Evolutionary conservation across 2,329 filamentous ascomycete genomes (phyloP).

Genomic region (Aspergillus novoparasiticus): DNA sequence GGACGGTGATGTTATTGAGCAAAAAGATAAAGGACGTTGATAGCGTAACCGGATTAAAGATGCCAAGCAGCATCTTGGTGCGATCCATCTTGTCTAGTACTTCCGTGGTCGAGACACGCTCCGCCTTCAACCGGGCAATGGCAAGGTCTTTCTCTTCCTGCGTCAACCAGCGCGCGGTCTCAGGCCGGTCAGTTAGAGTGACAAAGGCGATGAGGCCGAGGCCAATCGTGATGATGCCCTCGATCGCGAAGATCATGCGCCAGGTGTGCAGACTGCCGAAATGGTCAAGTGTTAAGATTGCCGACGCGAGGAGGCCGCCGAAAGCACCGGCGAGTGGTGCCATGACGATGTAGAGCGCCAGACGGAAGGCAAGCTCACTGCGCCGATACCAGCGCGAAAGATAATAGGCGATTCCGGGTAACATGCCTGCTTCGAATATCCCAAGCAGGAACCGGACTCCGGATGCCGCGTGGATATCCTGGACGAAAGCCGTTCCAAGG

Average conservation of each 20-base stretch:
- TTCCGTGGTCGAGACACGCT: constrained; percentile 64
- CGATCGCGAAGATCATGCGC: constrained; percentile 74
- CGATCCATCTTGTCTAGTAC: constrained; percentile 66
- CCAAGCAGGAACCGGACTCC: constrained; percentile 69
- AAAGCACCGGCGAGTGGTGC: constrained; percentile 71
- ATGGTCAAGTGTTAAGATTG: constrained; percentile 62
- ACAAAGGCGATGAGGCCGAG: constrained; percentile 63
- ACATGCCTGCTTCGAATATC: constrained; percentile 71
- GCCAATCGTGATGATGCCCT: constrained; percentile 65
- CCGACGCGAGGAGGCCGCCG: constrained; percentile 65
- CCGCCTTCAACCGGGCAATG: constrained; percentile 68
- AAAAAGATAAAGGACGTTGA: constrained; percentile 62
- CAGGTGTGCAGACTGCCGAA: constrained; percentile 62
- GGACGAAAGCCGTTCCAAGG: constrained; percentile 66
- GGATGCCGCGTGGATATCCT: constrained; percentile 54
- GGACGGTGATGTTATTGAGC: constrained; percentile 70
- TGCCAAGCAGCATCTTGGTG: constrained; percentile 62
- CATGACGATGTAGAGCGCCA: constrained; percentile 71
- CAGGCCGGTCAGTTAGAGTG: constrained; percentile 69
- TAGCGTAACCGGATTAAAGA: constrained; percentile 65
- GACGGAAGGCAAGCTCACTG: constrained; percentile 66
- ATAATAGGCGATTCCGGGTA: constrained; percentile 75
- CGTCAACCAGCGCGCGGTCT: constrained; percentile 67
- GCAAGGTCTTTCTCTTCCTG: constrained; percentile 68
- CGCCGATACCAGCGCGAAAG: constrained; percentile 70